phyloP scores from a whole-genome alignment of 306 rosid genomes.

The Argentina anserina region DNA sequence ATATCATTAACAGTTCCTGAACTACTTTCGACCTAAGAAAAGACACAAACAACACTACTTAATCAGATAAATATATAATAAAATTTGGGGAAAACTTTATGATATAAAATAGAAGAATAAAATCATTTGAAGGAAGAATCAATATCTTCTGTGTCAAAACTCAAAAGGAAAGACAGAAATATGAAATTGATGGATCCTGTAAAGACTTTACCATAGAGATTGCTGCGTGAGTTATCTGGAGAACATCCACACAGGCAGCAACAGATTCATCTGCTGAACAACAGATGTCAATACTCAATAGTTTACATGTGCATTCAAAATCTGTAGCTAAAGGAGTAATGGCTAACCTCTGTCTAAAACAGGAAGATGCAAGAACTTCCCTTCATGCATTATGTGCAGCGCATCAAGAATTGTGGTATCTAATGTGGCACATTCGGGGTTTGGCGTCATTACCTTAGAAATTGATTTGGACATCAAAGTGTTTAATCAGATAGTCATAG shows the following conservation, averaged over 20 bases:
- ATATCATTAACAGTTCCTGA: conserved; percentile 72
- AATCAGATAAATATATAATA: too few relatives aligned
- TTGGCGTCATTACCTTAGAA: conserved; percentile 86
- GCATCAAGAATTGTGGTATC: conserved; percentile 92
- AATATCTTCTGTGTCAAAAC: background rate
- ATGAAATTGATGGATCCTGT: background rate
- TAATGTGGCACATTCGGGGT: conserved; percentile 77
- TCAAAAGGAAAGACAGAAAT: background rate
- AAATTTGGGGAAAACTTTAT: too few relatives aligned
- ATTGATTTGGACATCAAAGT: background rate
- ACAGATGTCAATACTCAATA: conserved; percentile 16
- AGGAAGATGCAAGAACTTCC: conserved; percentile 96
- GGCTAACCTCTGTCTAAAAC: conserved; percentile 74
- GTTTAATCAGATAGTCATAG: background rate
- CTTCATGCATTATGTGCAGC: conserved; percentile 88
- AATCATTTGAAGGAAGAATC: background rate
- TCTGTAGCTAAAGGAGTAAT: conserved; percentile 22
- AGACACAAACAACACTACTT: background rate
- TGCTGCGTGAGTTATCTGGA: conserved; percentile 88
- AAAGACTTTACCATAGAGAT: conserved; percentile 68
- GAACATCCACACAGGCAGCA: conserved; percentile 84
- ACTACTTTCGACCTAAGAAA: conserved; percentile 63
- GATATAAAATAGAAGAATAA: background rate
- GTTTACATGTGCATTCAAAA: background rate
- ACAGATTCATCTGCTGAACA: conserved; percentile 61